These are phyloP conservation scores for Neofusicoccum sp. DNA, from an alignment of 2,329 filamentous ascomycete species.

Conservation along the genomic window DNA sequence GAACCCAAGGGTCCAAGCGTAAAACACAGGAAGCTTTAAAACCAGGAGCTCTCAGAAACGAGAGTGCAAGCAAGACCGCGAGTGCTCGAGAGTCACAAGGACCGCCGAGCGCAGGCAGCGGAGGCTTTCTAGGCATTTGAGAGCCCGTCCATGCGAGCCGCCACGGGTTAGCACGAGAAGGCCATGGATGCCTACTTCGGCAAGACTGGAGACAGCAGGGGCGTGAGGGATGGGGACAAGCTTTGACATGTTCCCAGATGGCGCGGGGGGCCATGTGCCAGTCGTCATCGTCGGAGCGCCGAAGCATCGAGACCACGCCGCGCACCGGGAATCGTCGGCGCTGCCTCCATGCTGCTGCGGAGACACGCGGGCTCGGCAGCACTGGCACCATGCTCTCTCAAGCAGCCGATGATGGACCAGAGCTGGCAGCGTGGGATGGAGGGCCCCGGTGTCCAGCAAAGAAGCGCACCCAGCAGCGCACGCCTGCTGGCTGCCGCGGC, in stretches of 20 bases:
- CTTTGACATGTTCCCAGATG: background rate
- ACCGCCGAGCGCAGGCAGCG: background rate
- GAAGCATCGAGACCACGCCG: slow-evolving; percentile 14
- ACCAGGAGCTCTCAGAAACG: background rate
- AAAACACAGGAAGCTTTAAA: background rate
- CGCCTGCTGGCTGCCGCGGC: background rate
- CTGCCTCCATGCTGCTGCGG: background rate
- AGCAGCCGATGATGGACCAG: background rate
- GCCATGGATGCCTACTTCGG: background rate
- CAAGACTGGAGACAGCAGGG: background rate
- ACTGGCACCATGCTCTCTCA: background rate
- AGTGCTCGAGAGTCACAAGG: background rate
- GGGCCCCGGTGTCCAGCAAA: background rate
- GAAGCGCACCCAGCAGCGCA: background rate
- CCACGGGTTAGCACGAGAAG: background rate
- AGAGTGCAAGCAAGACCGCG: background rate
- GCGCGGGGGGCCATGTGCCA: background rate
- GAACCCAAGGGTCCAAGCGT: background rate
- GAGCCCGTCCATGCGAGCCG: background rate
- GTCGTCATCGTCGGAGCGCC: background rate
- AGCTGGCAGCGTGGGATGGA: background rate
- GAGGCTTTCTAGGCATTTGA: background rate
- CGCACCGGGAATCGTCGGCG: background rate
- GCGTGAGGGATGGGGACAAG: background rate
- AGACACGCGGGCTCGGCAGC: background rate